Base-by-base conservation (phyloP, 2,329 filamentous ascomycete genomes). In the Aspergillus novofumigatus region DNA sequence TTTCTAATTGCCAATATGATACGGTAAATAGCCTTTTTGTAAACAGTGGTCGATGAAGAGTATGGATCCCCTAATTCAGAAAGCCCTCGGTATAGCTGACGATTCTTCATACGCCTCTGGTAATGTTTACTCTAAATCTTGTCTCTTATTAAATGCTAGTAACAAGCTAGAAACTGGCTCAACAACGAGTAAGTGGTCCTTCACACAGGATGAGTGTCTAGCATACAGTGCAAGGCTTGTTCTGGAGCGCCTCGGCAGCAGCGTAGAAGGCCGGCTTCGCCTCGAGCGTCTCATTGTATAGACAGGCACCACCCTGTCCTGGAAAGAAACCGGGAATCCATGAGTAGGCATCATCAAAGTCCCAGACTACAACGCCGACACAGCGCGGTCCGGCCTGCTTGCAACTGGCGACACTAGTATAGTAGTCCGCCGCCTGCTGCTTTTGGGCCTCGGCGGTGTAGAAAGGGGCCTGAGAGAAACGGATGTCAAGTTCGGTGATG, bases 401-500 rank as follows among this genome's bases (percentile, higher is more conserved):
- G 49, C 67, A 69, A 49, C 62, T 63, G 4, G 54, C 42, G 3
- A 68, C 65, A 17, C 51, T 64, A 48, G 57, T 45, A 49, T 67
- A 67, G 54, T 69, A 69, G 41, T 65, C 59, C 23, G 54, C n/a
- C 17, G 65, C 65, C 42, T 69, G 66, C n/a, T 61, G 59, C 20
- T 56, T 56, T 47, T 63, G 63, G 23, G 44, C 59, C 21, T 58
- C 63, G 32, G 58, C 55, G 47, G 62, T 55, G 42, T 63, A 67
- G 38, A 54, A 61, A 1, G 62, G 65, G 14, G 52, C 59, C 44
- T 58, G 28, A 1, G 59, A 42, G 48, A 81, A 69, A n/a, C 80
- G 78, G 57, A 75, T 76, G 61, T 82, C 79, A 1, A 82, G 71
- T 6, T 65, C 67, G 1, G 62, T 56, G 1, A 83, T 71, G 2